Conservation (phyloP, 192 early-diverging fungal genomes). For the Rhizophagus clarus region DNA sequence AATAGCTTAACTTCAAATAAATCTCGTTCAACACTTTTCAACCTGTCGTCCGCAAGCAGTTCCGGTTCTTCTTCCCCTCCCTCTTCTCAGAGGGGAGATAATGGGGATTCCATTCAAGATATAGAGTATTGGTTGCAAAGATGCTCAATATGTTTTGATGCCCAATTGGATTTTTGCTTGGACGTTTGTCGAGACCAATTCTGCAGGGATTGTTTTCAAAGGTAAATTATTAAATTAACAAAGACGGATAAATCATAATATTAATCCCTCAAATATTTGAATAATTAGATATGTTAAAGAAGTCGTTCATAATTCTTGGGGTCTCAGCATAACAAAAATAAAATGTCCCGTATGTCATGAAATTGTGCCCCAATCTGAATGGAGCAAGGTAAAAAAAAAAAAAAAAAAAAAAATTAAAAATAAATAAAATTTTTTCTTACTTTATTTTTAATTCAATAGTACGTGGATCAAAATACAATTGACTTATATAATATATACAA, state of each 20-base stretch:
- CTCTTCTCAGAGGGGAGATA: conserved; percentile 37
- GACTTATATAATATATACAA: conserved; percentile 55
- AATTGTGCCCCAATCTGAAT: conserved; percentile 51
- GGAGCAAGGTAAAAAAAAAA: conserved; percentile 46
- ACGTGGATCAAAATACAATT: conserved; percentile 46
- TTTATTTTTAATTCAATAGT: conserved; percentile 37
- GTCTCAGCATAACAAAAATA: conserved; percentile 57
- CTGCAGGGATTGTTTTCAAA: conserved; percentile 56
- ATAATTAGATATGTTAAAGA: conserved; percentile 52
- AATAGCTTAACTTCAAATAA: neutral
- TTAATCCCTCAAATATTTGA: neutral
- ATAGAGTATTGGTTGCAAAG: conserved; percentile 58
- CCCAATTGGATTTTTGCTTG: conserved; percentile 56
- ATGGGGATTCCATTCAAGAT: conserved; percentile 36
- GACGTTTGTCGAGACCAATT: conserved; percentile 60
- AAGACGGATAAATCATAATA: neutral
- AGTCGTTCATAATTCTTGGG: conserved; percentile 61
- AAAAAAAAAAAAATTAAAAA: neutral
- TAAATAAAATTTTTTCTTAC: neutral
- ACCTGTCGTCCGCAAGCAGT: conserved; percentile 17
- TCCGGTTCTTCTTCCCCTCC: conserved; percentile 16
- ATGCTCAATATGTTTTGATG: conserved; percentile 64
- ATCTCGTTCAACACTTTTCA: neutral
- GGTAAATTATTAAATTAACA: conserved; percentile 35
- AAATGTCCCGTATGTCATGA: conserved; percentile 61